A percentile compares a stretch with the other conserved stretches of the same genome.
phyloP scores from a whole-genome alignment of 208 protist species.

The Endotrypanum monterogeii region DNA sequence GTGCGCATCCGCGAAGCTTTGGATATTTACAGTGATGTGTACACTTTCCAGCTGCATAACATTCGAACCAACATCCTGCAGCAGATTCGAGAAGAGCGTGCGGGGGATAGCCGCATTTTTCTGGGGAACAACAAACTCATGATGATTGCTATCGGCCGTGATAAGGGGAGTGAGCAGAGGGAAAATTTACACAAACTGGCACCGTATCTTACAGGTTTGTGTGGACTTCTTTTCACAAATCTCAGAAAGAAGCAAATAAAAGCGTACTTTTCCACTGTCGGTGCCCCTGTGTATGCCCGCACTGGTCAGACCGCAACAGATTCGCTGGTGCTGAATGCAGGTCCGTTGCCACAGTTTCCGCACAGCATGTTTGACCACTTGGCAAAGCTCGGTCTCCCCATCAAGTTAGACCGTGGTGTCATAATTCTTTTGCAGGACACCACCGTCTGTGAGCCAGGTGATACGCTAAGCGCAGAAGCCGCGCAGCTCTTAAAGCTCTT shows the following conservation, averaged over 20 bases:
- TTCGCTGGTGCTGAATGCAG: constrained; percentile 72
- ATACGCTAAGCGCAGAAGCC: constrained; percentile 90
- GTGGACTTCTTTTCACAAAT: constrained; percentile 94
- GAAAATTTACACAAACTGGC: constrained; percentile 91
- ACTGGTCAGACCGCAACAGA: constrained; percentile 78
- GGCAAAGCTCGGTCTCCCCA: constrained; percentile 89
- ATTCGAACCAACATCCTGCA: constrained; percentile 91
- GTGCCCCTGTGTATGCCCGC: constrained; percentile 84
- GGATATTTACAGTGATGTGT: constrained; percentile 85
- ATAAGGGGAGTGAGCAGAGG: constrained; percentile 72
- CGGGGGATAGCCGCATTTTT: constrained; percentile 86
- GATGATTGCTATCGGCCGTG: constrained; percentile 89
- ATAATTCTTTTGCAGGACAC: constrained; percentile 91
- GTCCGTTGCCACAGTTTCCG: constrained; percentile 87
- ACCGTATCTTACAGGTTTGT: constrained; percentile 82
- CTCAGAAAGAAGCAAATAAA: constrained; percentile 88
- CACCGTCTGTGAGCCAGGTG: constrained; percentile 87
- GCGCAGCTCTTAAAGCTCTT: constrained; percentile 91
- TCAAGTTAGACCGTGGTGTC: constrained; percentile 90
- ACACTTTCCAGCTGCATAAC: constrained; percentile 87
- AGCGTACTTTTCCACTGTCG: constrained; percentile 83
- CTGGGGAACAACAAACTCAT: constrained; percentile 96
- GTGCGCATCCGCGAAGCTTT: constrained; percentile 85
- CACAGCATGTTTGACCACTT: constrained; percentile 94
- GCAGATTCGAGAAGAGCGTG: constrained; percentile 89